A percentile compares a stretch with the other conserved stretches of the same genome.
Conservation (phyloP, 768 basidiomycete genomes). For the Tricholoma sp. region DNA sequence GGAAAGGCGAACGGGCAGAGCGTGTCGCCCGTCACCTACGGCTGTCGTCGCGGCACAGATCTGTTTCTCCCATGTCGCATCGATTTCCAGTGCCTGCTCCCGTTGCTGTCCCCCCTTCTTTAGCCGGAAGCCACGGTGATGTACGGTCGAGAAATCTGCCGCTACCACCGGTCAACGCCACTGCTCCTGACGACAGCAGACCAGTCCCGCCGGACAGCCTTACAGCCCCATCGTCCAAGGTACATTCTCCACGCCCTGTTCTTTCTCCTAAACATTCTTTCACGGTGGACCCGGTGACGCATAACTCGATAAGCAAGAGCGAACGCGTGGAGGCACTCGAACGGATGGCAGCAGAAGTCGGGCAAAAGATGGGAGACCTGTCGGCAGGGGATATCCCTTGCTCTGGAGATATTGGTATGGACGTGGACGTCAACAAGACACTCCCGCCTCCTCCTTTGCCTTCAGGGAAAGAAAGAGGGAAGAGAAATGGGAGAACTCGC, state of each 20-base stretch:
- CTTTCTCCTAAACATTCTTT: slow-evolving; percentile 62
- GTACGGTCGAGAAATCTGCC: slow-evolving; percentile 3
- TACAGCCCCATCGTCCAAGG: slow-evolving; percentile 8
- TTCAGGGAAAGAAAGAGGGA: slow-evolving; percentile 29
- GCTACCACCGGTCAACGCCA: neutral
- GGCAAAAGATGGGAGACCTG: slow-evolving; percentile 27
- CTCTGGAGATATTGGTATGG: slow-evolving; percentile 2
- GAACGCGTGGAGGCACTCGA: slow-evolving; percentile 68
- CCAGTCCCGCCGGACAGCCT: neutral
- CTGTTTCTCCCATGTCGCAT: slow-evolving; percentile 59
- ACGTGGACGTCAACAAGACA: slow-evolving; percentile 44
- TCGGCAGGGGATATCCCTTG: slow-evolving; percentile 31
- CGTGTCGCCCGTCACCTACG: slow-evolving; percentile 57
- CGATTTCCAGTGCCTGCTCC: slow-evolving; percentile 36
- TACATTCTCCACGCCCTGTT: slow-evolving; percentile 66
- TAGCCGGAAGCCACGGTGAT: neutral
- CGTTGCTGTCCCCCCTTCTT: neutral
- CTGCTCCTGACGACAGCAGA: neutral
- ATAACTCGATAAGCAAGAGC: slow-evolving; percentile 38
- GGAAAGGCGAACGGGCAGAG: slow-evolving; percentile 56
- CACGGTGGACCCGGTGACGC: slow-evolving; percentile 32
- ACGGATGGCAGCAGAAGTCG: slow-evolving; percentile 63
- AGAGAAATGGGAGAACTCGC: slow-evolving; percentile 14
- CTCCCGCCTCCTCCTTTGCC: slow-evolving; percentile 56
- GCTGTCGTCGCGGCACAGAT: slow-evolving; percentile 50